Conservation (phyloP, 495 filamentous ascomycete genomes). For the Penicillium daleae region DNA sequence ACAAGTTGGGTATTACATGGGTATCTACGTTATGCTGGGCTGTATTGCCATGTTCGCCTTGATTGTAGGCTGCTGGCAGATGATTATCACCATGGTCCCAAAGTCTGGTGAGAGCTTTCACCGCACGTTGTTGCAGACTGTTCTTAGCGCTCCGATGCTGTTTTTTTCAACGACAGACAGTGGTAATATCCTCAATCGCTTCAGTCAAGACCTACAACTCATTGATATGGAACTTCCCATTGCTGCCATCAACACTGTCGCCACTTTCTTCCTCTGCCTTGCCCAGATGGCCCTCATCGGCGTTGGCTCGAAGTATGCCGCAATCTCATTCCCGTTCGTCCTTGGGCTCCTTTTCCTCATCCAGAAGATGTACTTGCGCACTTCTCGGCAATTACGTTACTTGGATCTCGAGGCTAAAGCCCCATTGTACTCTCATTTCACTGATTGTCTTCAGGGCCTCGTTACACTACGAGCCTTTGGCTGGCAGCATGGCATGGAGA, state of each 20-base stretch:
- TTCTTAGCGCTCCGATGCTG: constrained; percentile 51
- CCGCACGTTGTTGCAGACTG: constrained; percentile 50
- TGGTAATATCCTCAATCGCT: constrained; percentile 54
- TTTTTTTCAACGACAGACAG: constrained; percentile 53
- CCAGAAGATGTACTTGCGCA: constrained; percentile 65
- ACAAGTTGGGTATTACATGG: constrained; percentile 54
- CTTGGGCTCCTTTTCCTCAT: constrained; percentile 54
- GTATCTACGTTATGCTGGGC: constrained; percentile 59
- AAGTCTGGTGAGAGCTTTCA: constrained; percentile 56
- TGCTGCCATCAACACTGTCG: constrained; percentile 52
- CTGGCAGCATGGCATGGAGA: constrained; percentile 51
- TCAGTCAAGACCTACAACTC: constrained; percentile 64
- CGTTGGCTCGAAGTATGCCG: constrained; percentile 51
- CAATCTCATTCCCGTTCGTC: constrained; percentile 54
- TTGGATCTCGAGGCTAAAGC: constrained; percentile 66
- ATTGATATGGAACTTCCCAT: constrained; percentile 61
- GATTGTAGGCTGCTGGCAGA: constrained; percentile 52
- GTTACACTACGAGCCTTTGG: constrained; percentile 61
- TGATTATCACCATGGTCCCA: constrained; percentile 59
- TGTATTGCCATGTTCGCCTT: constrained; percentile 47
- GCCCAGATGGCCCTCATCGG: constrained; percentile 57
- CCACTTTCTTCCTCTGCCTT: constrained; percentile 50
- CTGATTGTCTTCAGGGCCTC: constrained; percentile 55
- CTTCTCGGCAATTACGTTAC: constrained; percentile 65
- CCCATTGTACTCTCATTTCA: constrained; percentile 61